phyloP scores from a whole-genome alignment of 495 filamentous ascomycete genomes.

The Penicillium nucicola region DNA sequence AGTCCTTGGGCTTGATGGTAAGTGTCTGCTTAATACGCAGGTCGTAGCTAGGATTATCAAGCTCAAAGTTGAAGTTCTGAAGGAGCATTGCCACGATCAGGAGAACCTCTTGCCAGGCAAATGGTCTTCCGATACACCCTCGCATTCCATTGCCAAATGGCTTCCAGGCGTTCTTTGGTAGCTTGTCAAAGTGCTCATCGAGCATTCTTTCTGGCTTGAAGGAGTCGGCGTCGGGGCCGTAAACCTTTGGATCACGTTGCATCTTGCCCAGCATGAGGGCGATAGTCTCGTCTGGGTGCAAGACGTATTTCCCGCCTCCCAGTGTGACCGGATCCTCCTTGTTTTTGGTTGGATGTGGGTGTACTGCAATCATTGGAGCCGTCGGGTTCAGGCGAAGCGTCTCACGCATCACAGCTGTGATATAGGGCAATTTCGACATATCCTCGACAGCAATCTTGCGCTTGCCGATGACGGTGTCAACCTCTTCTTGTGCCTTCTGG shows the following conservation, averaged over 20 bases:
- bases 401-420: constrained; percentile 67
- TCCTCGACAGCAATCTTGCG: constrained; percentile 64
- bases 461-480: constrained; percentile 63
- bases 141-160: constrained; percentile 61
- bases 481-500: constrained; percentile 60
- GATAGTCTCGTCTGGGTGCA: constrained; percentile 54
- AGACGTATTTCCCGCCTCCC: constrained; percentile 58
- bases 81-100: constrained; percentile 55
- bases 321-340: constrained; percentile 51
- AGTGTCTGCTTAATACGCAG: constrained; percentile 65
- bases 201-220: constrained; percentile 68
- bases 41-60: constrained; percentile 53
- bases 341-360: constrained; percentile 40
- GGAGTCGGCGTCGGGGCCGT: constrained; percentile 55
- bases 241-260: constrained; percentile 67
- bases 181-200: constrained; percentile 55
- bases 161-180: constrained; percentile 61
- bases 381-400: constrained; percentile 64
- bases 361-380: constrained; percentile 47
- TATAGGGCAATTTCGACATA: constrained; percentile 61
- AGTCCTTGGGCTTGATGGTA: constrained; percentile 73
- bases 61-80: constrained; percentile 59
- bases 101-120: constrained; percentile 62
- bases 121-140: constrained; percentile 65
- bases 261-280: constrained; percentile 55